Conservation (phyloP, 441 rosid species). For the Croton setiger region DNA sequence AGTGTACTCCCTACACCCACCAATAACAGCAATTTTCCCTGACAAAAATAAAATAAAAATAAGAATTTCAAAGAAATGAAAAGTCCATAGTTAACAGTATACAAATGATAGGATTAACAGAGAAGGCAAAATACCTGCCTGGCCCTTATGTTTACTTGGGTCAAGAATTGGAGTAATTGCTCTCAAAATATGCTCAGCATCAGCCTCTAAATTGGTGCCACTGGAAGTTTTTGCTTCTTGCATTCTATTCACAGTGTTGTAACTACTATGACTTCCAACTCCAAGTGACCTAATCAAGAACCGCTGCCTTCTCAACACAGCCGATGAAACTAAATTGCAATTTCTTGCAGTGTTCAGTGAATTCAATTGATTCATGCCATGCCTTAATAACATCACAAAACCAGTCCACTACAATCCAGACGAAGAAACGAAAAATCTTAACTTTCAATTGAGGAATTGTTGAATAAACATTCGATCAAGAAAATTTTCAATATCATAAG, state of each 20-base stretch:
- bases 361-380: slow-evolving; percentile 38
- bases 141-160: slow-evolving; percentile 73
- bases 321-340: slow-evolving; percentile 32
- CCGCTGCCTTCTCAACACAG: slow-evolving; percentile 68
- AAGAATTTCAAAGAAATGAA: not conserved
- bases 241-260: slow-evolving; percentile 25
- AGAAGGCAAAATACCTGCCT: slow-evolving; percentile 54
- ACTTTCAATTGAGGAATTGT: not conserved
- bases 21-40: slow-evolving; percentile 93
- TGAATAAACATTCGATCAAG: not conserved
- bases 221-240: slow-evolving; percentile 35
- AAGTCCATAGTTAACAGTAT: not conserved
- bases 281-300: slow-evolving; percentile 53
- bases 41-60: slow-evolving; percentile 16
- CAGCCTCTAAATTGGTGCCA: slow-evolving; percentile 49
- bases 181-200: slow-evolving; percentile 59
- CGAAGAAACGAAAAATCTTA: not conserved
- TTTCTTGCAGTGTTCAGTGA: slow-evolving; percentile 26
- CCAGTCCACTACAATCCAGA: not conserved
- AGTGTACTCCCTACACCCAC: slow-evolving; percentile 97
- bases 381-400: slow-evolving; percentile 45
- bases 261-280: slow-evolving; percentile 23
- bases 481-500: not conserved
- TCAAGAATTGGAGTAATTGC: slow-evolving; percentile 60
- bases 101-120: not conserved